Base-by-base conservation (phyloP, 2,329 filamentous ascomycete species). In the Phialophora tarda region DNA sequence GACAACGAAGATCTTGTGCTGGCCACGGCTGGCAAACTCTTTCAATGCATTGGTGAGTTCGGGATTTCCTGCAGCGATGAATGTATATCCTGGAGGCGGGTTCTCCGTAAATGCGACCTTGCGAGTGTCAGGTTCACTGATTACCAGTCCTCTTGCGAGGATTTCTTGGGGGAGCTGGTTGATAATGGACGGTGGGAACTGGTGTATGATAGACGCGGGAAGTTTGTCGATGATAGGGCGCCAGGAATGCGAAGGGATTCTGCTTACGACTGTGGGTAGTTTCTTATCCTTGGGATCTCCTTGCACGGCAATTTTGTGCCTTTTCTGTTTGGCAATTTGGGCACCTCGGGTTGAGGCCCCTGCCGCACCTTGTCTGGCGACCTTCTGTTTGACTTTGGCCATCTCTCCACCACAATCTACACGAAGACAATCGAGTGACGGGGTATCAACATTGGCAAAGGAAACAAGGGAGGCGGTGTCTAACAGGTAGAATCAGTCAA, bases 231-330 rank as follows among this genome's bases (percentile, higher is more conserved):
- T 26, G 14, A 26, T 28, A 14, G 21, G 21, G 48, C 24, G 10
- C 48, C 48, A 51, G 14, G 24, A 51, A 51, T 4, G 26, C 38
- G n/a, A 32, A 61, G 34, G 53, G 24, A 14, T 41, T 32, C 34
- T 41, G 28, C 53, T 77, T 77, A 83, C 82, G 63, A 82, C 78
- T 67, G 84, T 83, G 61, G 83, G 80, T 55, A 88, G 79, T 72
- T 85, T 88, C 73, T 84, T 86, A 77, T 87, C 87, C 74, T 86
- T 84, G 2, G 85, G 83, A 54, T 88, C 78, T 17, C 80, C 82
- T 74, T 87, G 84, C 64, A 88, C 78, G 30, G 88, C 81, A 58
- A 88, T 83, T 73, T 87, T 88, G 76, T 88, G 80, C 65, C 77
- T 77, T 66, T 75, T 71, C 69, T 75, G 77, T 68, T 74, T 74